A percentile compares a stretch with the other conserved stretches of the same genome.
Conservation (phyloP, 768 basidiomycete genomes). For the Gelatoporia subvermispora region DNA sequence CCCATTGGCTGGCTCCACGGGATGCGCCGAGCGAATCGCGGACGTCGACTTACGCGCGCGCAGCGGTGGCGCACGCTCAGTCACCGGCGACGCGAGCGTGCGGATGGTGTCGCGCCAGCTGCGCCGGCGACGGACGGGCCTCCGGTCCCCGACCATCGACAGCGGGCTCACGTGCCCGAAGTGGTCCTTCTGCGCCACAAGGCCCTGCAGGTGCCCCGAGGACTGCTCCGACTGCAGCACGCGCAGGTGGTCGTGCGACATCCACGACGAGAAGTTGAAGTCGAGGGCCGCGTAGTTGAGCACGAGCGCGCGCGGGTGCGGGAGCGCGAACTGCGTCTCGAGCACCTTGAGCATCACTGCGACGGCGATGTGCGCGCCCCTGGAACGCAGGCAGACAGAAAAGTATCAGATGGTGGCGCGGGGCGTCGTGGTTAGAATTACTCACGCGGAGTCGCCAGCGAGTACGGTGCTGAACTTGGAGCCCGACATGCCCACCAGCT, state of each 20-base stretch:
- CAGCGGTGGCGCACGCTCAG: constrained; percentile 14
- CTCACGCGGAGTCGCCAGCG: constrained; percentile 96
- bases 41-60: constrained; percentile 14
- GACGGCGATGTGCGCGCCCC: constrained; percentile 84
- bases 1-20: neutral
- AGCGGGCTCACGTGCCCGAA: constrained; percentile 85
- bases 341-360: constrained; percentile 83
- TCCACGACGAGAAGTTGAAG: constrained; percentile 99
- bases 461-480: constrained; percentile 71
- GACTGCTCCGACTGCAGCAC: constrained; percentile 87
- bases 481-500: constrained; percentile 85
- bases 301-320: constrained; percentile 75
- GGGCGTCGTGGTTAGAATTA: too few relatives aligned
- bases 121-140: constrained; percentile 22
- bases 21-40: constrained; percentile 3
- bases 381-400: constrained; percentile 24
- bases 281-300: constrained; percentile 90
- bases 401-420: neutral
- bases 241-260: constrained; percentile 77
- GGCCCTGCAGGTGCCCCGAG: constrained; percentile 69
- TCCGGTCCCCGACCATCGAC: constrained; percentile 76
- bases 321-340: constrained; percentile 56
- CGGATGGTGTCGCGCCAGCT: constrained; percentile 28
- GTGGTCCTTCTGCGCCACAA: constrained; percentile 77
- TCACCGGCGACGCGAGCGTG: constrained; percentile 18